Evolutionary conservation across 352 stramenopile species (phyloP), one percentile per base, ranked within the genome.

Genomic region (Saprolegnia diclina): DNA sequence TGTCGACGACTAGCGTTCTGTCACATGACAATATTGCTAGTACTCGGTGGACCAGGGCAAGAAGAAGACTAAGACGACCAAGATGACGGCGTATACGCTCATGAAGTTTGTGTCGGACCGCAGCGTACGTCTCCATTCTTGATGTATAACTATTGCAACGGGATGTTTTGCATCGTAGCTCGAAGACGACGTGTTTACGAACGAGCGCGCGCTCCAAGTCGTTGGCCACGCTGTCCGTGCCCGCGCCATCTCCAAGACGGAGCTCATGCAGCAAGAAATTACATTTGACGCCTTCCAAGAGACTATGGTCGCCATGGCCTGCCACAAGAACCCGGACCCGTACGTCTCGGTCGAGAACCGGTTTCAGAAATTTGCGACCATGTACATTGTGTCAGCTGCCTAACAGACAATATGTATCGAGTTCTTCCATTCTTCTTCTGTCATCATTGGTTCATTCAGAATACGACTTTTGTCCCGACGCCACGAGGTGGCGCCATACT

Each of bases 281-380:
- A 69, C 72, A 42, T 90, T 83, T 65, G 73, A 81, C 16, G 77
- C 82, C 65, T 92, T 90, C 50, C 77, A 92, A 55, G 83, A 92
- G 68, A 76, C 80, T 5, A 75, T 90, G 63, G 75, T 90, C 61
- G 82, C 79, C 44, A 77, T 89, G 24, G 82, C 83, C 38, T 90
- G 83, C 72, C 77, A 88, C 72, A 92, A 90, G 72, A 90, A 89
- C 59, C 80, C 82, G 14, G 83, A 92, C 55, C 83, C 82, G 29
- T 92, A 89, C 67, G 73, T 76, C n/a, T 90, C 83, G 21, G 78
- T 92, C 56, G 82, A 90, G 73, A 92, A 82, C 52, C 80, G 83
- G 19, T 72, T 90, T 0, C 81, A 90, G 45, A 90, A 89, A 66
- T 92, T 92, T 64, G 76, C 89, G 35, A 80, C 78, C 29, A 77